A percentile compares a stretch with the other conserved stretches of the same genome.
Evolutionary conservation across 1,284 basidiomycete species (phyloP).

Genomic region (Rhodotorula sp.): DNA sequence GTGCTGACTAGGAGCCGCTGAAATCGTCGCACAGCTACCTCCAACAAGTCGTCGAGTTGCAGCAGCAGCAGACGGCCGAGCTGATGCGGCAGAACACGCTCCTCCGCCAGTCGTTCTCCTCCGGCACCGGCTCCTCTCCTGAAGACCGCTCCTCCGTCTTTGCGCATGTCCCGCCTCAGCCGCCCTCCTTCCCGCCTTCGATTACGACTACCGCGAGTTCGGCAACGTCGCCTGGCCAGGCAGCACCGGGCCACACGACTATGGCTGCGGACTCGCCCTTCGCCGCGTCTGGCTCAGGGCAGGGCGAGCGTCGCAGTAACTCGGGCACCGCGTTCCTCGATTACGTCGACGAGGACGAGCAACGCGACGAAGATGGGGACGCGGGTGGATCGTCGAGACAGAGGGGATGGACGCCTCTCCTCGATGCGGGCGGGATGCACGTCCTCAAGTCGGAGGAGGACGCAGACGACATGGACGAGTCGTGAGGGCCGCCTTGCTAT

Average conservation of each 20-base stretch:
- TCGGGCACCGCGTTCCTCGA: not conserved
- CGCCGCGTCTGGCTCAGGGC: no score
- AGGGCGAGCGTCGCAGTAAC: no score
- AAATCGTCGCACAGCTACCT: slow-evolving; percentile 58
- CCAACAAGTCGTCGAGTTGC: slow-evolving; percentile 74
- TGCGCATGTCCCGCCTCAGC: slow-evolving; percentile 1
- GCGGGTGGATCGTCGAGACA: not conserved
- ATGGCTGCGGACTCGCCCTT: not conserved
- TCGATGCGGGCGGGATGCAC: not conserved
- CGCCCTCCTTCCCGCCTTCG: slow-evolving; percentile 1
- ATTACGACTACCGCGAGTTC: not conserved
- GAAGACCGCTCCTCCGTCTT: not conserved
- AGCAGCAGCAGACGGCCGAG: slow-evolving; percentile 70
- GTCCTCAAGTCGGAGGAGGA: slow-evolving; percentile 10
- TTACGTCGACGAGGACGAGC: not conserved
- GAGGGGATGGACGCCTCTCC: slow-evolving; percentile 1
- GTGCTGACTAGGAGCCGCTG: not conserved
- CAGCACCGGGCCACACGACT: not conserved
- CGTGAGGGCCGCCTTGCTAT: not conserved
- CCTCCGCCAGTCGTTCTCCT: slow-evolving; percentile 3
- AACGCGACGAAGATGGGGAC: not conserved
- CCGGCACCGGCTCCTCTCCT: not conserved
- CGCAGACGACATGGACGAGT: slow-evolving; percentile 12
- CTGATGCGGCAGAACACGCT: slow-evolving; percentile 56
- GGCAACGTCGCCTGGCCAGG: not conserved